Base-by-base conservation (phyloP, 2,329 filamentous ascomycete genomes). In the Talaromyces pinophilus region DNA sequence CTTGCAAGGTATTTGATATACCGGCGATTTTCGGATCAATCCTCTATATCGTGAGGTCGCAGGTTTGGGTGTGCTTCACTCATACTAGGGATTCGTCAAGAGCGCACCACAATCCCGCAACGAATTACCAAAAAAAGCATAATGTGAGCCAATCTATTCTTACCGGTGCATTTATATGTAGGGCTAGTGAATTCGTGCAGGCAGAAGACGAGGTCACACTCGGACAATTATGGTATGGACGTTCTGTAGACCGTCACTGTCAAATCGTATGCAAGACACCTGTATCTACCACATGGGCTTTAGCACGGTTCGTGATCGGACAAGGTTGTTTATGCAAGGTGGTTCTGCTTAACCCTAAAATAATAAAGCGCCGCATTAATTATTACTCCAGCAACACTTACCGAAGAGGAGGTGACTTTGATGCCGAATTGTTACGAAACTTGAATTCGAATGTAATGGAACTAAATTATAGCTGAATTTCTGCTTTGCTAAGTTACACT, bases 351-450 rank as follows among this genome's bases (percentile, higher is more conserved):
- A 48, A 22, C n/a, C 44, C 44, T 25, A 48, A 22, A 25, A 48
- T 48, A 48, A 48, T 48, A 48, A 48, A 48, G 19, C 44, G 44
- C 44, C n/a, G 44, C n/a, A n/a, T 48, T 48, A 46, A 46, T 46
- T 48, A 25, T 11, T 44, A 44, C 40, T 4, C 40, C 6, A 42
- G 17, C 44, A 48, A 48, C 13, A 48, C 15, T n/a, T 48, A 48
- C 8, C 44, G 8, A 48, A 48, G 3, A 48, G 42, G 17, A 46
- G 42, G 42, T 17, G 42, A 46, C 7, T n/a, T 46, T 7, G n/a
- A 46, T 19, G 42, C 17, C 17, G 17, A 46, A 46, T n/a, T 7
- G 44, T 48, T 22, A 22, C 10, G n/a, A 25, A 25, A 22, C 2
- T n/a, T 48, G 44, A 48, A 48, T 48, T 25, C 19, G 17, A 48